These are phyloP conservation scores for Mangifera indica DNA, from an alignment of 345 rosid species.

Conservation along the genomic window DNA sequence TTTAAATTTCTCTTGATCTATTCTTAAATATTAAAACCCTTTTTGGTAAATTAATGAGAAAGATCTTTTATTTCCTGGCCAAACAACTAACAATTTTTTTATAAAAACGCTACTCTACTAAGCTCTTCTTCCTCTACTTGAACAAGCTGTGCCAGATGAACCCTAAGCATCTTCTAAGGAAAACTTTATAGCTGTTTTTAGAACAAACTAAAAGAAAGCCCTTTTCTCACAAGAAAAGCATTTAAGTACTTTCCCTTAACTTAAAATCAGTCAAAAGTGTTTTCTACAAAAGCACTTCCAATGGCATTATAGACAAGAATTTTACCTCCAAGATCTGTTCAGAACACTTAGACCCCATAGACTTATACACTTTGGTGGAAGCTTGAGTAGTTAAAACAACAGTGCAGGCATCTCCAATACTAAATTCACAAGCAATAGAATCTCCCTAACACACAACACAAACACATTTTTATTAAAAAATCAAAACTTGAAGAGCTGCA, in stretches of 20 bases:
- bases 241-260: too few species aligned
- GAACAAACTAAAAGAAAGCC: background rate
- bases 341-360: slow-evolving; percentile 69
- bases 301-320: background rate
- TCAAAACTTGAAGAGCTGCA: background rate
- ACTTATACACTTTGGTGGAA: slow-evolving; percentile 92
- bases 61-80: too few species aligned
- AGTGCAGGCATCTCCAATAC: slow-evolving; percentile 67
- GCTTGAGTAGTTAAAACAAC: slow-evolving; percentile 82
- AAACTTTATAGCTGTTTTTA: too few species aligned
- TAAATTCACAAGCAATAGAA: slow-evolving; percentile 62
- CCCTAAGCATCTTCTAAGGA: too few species aligned
- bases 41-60: too few species aligned
- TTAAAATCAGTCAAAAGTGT: background rate
- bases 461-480: background rate
- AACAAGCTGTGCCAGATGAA: too few species aligned
- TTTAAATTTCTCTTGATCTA: too few species aligned
- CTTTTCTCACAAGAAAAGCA: background rate
- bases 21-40: too few species aligned
- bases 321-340: slow-evolving; percentile 68
- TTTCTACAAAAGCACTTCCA: background rate
- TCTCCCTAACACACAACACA: slow-evolving; percentile 43
- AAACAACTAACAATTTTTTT: too few species aligned
- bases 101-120: too few species aligned
- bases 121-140: too few species aligned